Conservation (phyloP, 306 rosid genomes). For the Myrica gale region DNA sequence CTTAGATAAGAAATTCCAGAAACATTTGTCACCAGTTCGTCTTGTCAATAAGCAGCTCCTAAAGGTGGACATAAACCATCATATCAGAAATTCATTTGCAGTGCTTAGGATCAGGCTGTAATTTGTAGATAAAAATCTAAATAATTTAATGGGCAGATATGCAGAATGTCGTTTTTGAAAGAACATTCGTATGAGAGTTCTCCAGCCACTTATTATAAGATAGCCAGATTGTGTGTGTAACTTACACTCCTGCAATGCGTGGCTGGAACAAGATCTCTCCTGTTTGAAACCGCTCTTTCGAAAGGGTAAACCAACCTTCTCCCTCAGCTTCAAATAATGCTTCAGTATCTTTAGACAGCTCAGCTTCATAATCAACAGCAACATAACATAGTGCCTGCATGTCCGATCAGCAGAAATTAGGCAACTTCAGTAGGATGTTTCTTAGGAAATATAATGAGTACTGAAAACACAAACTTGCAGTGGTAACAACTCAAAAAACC, state of each 20-base stretch:
- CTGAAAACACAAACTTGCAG: background rate
- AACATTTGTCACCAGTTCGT: too few relatives aligned
- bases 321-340: constrained; percentile 62
- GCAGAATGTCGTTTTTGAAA: too few relatives aligned
- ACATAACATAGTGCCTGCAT: constrained; percentile 78
- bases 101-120: too few relatives aligned
- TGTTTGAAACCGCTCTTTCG: constrained; percentile 88
- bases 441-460: too few relatives aligned
- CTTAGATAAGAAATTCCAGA: too few relatives aligned
- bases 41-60: too few relatives aligned
- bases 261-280: constrained; percentile 87
- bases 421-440: constrained; percentile 2
- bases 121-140: too few relatives aligned
- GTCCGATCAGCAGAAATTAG: constrained; percentile 25
- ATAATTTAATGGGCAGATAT: too few relatives aligned
- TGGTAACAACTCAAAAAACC: background rate
- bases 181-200: too few relatives aligned
- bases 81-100: too few relatives aligned
- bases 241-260: constrained; percentile 80
- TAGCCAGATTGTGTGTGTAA: background rate
- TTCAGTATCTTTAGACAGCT: constrained; percentile 57
- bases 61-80: too few relatives aligned
- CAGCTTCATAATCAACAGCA: constrained; percentile 87
- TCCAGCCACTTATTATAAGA: too few relatives aligned
- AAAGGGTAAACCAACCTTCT: constrained; percentile 75